Evolutionary conservation across 768 basidiomycete genomes (phyloP).

Genomic region (Tulasnella sp.): DNA sequence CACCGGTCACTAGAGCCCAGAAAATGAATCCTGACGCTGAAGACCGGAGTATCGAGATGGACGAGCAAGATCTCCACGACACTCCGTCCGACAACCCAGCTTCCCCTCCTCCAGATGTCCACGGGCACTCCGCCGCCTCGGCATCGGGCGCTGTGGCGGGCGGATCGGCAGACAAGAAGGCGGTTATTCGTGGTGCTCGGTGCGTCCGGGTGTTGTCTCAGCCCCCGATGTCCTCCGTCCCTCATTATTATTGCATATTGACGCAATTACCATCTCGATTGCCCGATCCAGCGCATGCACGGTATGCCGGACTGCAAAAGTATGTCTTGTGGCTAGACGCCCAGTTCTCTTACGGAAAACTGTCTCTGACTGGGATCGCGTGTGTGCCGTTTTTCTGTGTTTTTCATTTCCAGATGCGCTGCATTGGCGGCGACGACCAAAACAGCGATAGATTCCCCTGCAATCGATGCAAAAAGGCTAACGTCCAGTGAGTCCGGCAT

Average conservation of each 20-base stretch:
- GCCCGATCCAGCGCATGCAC: conserved; percentile 55
- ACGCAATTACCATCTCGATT: conserved; percentile 2
- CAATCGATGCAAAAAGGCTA: conserved; percentile 79
- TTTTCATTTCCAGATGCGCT: conserved; percentile 66
- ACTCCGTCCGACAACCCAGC: conserved; percentile 6
- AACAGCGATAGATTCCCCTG: conserved; percentile 60
- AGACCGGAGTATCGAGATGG: conserved; percentile 17
- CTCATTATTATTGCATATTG: background rate
- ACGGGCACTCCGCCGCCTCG: background rate
- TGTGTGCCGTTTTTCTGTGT: conserved; percentile 1
- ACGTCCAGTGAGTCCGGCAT: conserved; percentile 56
- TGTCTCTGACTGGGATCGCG: conserved; percentile 15
- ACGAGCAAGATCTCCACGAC: conserved; percentile 15
- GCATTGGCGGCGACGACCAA: conserved; percentile 77
- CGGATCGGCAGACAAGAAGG: conserved; percentile 16
- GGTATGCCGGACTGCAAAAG: conserved; percentile 82
- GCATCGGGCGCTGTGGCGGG: background rate
- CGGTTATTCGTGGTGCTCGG: conserved; percentile 27
- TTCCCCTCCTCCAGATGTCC: background rate
- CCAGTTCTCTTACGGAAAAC: background rate
- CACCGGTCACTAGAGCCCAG: conserved; percentile 16
- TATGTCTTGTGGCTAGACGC: conserved; percentile 36
- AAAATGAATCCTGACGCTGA: conserved; percentile 15
- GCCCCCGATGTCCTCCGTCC: conserved; percentile 9
- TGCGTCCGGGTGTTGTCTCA: conserved; percentile 8